Evolutionary conservation across 768 basidiomycete species (phyloP).

Genomic region (Cystobasidium onofrii): DNA sequence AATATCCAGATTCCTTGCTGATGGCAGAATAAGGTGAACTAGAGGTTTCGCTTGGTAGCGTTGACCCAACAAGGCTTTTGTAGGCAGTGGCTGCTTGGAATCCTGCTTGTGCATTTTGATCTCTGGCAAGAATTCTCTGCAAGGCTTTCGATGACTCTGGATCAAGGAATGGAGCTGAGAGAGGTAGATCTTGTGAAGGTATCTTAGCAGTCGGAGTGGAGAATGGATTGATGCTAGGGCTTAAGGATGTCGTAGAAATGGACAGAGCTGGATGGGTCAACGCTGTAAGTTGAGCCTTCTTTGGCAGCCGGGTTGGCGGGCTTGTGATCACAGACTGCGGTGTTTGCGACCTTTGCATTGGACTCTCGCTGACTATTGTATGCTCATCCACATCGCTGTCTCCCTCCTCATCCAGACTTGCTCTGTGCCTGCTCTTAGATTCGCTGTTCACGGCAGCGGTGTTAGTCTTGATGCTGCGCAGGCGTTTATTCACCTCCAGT

Average conservation of each 20-base stretch:
- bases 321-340: neutral
- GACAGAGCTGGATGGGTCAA: neutral
- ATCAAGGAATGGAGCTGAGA: neutral
- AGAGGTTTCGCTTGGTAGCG: neutral
- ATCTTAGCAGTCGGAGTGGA: neutral
- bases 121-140: conserved; percentile 15
- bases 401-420: neutral
- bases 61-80: neutral
- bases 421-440: neutral
- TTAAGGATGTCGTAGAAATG: neutral
- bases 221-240: neutral
- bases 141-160: conserved; percentile 11
- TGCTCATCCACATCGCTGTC: neutral
- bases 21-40: neutral
- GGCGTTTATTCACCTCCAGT: conserved; percentile 7
- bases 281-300: neutral
- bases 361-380: neutral
- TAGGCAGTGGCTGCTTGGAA: conserved; percentile 18
- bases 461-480: neutral
- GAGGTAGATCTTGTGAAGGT: neutral
- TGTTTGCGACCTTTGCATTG: neutral
- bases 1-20: conserved; percentile 2
- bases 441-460: neutral
- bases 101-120: conserved; percentile 24
- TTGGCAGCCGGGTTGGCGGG: neutral